Evolutionary conservation across 441 rosid genomes (phyloP).

Genomic region (Syzygium syzygioides): DNA sequence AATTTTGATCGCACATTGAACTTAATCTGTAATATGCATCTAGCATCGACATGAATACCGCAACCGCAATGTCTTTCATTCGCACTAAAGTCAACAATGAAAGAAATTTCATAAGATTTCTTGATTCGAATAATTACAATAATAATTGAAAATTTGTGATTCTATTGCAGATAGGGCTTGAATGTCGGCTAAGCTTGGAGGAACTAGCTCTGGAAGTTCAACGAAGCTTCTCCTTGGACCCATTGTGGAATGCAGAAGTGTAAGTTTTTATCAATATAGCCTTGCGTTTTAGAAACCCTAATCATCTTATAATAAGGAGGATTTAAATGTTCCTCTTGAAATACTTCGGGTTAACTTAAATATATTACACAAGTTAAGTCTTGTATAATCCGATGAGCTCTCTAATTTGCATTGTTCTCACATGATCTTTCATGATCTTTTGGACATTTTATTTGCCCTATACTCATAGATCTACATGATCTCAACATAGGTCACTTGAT

Average conservation of each 20-base stretch:
- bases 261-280: neutral
- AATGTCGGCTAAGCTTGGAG: conserved; percentile 82
- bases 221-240: conserved; percentile 46
- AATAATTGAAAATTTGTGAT: neutral
- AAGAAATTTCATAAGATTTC: neutral
- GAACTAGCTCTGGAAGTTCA: conserved; percentile 83
- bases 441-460: neutral
- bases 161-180: conserved; percentile 68
- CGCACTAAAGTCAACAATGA: neutral
- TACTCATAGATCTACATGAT: neutral
- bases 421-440: neutral
- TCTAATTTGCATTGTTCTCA: neutral
- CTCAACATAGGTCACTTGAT: neutral
- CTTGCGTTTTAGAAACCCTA: neutral
- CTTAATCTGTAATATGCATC: neutral
- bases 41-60: neutral
- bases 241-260: conserved; percentile 18
- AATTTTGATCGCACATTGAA: neutral
- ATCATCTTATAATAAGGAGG: neutral
- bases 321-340: neutral
- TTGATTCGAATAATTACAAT: neutral
- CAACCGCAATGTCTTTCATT: neutral
- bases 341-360: neutral
- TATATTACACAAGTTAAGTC: neutral
- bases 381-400: neutral